Base-by-base conservation (phyloP, 2,329 filamentous ascomycete species). In the Cercospora berteroae region DNA sequence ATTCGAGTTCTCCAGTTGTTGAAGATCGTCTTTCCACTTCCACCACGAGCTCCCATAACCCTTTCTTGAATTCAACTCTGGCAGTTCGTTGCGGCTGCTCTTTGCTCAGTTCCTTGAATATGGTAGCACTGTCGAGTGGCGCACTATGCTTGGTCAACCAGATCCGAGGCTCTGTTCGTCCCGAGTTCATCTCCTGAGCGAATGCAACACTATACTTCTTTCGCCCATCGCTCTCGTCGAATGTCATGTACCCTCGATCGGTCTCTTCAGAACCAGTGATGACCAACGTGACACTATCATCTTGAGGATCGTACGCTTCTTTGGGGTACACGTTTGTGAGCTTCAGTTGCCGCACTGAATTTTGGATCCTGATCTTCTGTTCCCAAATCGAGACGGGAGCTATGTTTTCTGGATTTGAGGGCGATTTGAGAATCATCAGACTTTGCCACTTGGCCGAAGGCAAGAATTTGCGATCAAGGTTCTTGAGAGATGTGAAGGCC, bases 321-420 rank as follows among this genome's bases (percentile, higher is more conserved):
- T 42, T 20, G 0, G 70, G 70, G 23, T 63, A 65, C n/a, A 65
- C 70, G 2, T 64, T 25, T 2, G 65, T 29, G 1, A 70, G 60
- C 2, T 25, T 60, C 3, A 72, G 50, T 6, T 69, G 64, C 12
- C 44, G 59, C 13, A 70, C 66, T 1, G 50, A 52, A 25, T 70
- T 70, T 16, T 60, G 65, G 8, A 72, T 62, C n/a, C 55, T 64
- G 39, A 72, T 72, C 18, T 69, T 70, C 39, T 72, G 70, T 18
- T 64, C 66, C 69, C 70, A 72, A n/a, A 69, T 58, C 6, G 61
- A 50, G 18, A 39, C 67, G 3, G 70, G 67, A 1, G 65, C 67
- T 18, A 63, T 29, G 18, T 57, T 61, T 4, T 67, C 63, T 23
- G 57, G 57, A 23, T 67, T 65, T 3, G 61, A 20, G 2, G 65